Evolutionary conservation across 306 rosid species (phyloP).

Genomic region (Cucumis hystrix): DNA sequence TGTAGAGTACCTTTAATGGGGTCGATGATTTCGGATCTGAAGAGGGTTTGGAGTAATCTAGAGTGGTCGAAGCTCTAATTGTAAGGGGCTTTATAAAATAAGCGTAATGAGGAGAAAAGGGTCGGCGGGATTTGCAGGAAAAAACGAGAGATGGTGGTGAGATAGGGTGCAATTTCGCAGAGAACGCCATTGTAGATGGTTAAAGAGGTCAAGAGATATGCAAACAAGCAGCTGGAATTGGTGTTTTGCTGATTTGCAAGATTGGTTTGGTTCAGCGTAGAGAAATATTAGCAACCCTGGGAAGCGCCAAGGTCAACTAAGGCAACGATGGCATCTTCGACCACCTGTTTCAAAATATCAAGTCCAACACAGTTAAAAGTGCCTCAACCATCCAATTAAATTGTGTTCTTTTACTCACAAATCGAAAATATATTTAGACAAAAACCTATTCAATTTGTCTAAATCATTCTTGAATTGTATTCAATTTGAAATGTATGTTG

Average conservation of each 20-base stretch:
- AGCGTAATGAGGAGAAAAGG: conserved; percentile 19
- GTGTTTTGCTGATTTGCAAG: background rate
- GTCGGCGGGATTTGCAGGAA: conserved; percentile 24
- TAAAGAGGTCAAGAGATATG: background rate
- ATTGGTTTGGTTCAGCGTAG: background rate
- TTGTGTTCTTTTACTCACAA: background rate
- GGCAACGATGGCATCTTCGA: background rate
- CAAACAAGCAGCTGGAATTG: background rate
- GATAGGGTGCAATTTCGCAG: conserved; percentile 40
- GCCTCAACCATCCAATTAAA: background rate
- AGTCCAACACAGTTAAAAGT: too few species aligned
- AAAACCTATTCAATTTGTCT: too few species aligned
- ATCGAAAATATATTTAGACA: too few species aligned
- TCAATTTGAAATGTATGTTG: too few species aligned
- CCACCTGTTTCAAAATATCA: background rate
- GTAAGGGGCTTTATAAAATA: conserved; percentile 25
- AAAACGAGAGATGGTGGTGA: conserved; percentile 29
- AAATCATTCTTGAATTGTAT: too few species aligned
- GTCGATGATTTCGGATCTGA: conserved; percentile 30
- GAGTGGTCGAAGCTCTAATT: conserved; percentile 60
- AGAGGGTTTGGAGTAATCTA: conserved; percentile 55
- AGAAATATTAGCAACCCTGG: background rate
- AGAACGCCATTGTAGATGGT: conserved; percentile 41
- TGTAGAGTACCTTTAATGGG: conserved; percentile 44
- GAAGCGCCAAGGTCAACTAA: background rate